Base-by-base conservation (phyloP, 225 moss, liverwort and hornwort species). In the Ulota crispa region DNA sequence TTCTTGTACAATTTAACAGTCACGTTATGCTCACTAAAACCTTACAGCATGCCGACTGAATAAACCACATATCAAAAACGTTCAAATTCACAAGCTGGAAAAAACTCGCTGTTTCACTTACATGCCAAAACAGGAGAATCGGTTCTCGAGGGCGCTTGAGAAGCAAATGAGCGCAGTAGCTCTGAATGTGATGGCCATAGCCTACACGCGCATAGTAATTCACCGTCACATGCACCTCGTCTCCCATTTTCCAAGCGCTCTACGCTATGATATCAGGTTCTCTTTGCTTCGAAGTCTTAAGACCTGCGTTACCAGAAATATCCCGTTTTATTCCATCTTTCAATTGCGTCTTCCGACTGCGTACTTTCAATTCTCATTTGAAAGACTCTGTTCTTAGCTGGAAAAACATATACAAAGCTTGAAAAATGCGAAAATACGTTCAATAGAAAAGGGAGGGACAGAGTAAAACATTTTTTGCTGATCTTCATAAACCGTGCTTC, bases 181-280 rank as follows among this genome's bases (percentile, higher is more conserved):
- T 83, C 63, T 90, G 94, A 53, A 95, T 90, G 72, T 95, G 95
- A 85, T 93, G 89, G 9, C 94, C 91, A 80, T 93, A 95, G 37
- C 94, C 94, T 36, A 91, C 72, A 14, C 91, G 94, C 7, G 87
- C 86, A 76, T 94, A 94, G 43, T 92, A 95, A 84, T 85, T 86
- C 65, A 95, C 87, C 67, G 82, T 87, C 26, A 82, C 87, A 37
- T 92, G 88, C 60, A 91, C 83, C 68, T 92, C 92, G 20, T 93
- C 92, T 56, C 60, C 94, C 95, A 94, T 89, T 73, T 45, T 37
- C 71, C 81, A 57, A 45, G 68, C 6, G 9, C 56, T 64, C 56
- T 31, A 56, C 21, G 16, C 10, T 3, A 20, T 16, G 21, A 67
- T 26, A 27, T 41, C 34, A 65, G 32, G 68, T 11, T 47, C 30